These are phyloP conservation scores for Nicotiana attenuata DNA, from an alignment of 257 asterid species.

Conservation along the genomic window DNA sequence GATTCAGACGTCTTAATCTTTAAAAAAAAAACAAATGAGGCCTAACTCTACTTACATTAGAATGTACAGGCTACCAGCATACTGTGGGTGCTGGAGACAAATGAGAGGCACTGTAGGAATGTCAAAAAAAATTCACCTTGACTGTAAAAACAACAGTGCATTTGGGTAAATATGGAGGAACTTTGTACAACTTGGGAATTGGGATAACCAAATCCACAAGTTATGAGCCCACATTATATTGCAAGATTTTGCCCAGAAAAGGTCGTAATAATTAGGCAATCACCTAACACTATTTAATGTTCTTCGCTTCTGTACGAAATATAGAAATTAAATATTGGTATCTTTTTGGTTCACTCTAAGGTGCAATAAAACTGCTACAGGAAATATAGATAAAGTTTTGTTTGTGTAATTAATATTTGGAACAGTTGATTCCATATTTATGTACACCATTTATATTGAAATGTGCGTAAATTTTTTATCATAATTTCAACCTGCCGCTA, in stretches of 20 bases:
- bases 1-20: too few species aligned
- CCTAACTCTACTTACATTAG: background rate
- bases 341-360: background rate
- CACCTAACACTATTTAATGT: constrained; percentile 9
- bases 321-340: background rate
- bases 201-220: constrained; percentile 10
- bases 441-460: background rate
- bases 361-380: background rate
- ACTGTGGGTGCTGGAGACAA: constrained; percentile 4
- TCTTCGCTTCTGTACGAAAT: background rate
- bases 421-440: background rate
- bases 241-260: background rate
- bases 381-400: background rate
- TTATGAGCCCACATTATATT: background rate
- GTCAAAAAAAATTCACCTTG: background rate
- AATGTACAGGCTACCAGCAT: background rate
- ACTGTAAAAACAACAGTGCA: background rate
- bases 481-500: too few species aligned
- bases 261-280: constrained; percentile 6
- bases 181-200: background rate
- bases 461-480: too few species aligned
- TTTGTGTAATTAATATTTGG: background rate
- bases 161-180: background rate
- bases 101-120: background rate
- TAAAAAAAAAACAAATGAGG: too few species aligned